Percentiles rank a stretch among this genome's conserved stretches.
Conservation (phyloP, 805 yeast genomes). For the Hanseniaspora pseudoguilliermondii region DNA sequence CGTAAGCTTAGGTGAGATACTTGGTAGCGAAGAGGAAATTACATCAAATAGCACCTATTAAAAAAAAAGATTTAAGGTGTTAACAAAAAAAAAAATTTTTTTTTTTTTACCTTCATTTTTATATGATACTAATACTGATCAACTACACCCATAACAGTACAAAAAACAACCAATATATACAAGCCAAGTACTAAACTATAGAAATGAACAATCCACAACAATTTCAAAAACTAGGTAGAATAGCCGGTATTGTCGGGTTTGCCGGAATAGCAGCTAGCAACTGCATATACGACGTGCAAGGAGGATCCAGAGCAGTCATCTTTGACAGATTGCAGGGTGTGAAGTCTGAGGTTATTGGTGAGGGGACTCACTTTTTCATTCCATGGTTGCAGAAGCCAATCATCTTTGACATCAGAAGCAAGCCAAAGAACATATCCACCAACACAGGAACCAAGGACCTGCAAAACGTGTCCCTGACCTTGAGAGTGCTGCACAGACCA, state of each 20-base stretch:
- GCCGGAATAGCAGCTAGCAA: conserved; percentile 62
- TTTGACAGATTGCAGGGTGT: conserved; percentile 89
- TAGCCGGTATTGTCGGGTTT: conserved; percentile 48
- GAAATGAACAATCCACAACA: conserved; percentile 16
- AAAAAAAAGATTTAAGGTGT: too few relatives aligned
- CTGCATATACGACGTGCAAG: conserved; percentile 86
- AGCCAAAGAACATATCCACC: conserved; percentile 83
- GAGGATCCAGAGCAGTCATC: conserved; percentile 91
- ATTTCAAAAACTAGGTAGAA: conserved; percentile 17
- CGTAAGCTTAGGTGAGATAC: too few relatives aligned
- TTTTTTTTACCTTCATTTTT: too few relatives aligned
- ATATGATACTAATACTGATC: too few relatives aligned
- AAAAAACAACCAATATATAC: too few relatives aligned
- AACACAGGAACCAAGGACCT: conserved; percentile 95
- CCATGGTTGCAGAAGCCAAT: conserved; percentile 96
- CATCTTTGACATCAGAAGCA: conserved; percentile 85
- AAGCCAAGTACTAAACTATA: too few relatives aligned
- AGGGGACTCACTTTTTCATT: conserved; percentile 87
- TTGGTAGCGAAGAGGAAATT: too few relatives aligned
- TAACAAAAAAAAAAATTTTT: too few relatives aligned
- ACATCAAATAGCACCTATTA: too few relatives aligned
- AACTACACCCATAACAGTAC: too few relatives aligned
- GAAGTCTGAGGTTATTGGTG: conserved; percentile 77
- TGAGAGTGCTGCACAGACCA: conserved; percentile 89
- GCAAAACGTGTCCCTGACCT: conserved; percentile 86